These are phyloP conservation scores for Nigrospora oryzae DNA, from an alignment of 2,329 filamentous ascomycete genomes.

Conservation along the genomic window DNA sequence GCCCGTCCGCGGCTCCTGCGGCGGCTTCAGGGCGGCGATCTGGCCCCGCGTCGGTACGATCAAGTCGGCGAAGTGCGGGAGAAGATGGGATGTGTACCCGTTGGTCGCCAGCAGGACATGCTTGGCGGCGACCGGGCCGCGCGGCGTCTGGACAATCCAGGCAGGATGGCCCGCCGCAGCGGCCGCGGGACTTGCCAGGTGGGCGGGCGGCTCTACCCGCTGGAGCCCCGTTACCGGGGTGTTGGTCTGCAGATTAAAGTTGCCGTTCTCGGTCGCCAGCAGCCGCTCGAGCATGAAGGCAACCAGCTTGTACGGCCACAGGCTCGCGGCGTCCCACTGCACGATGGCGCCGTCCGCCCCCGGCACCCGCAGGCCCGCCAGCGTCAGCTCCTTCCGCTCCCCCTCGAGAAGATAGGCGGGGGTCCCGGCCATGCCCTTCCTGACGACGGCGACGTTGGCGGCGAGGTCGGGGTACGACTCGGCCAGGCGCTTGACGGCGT, in stretches of 20 bases:
- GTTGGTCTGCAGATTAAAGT: conserved; percentile 67
- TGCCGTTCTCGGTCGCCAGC: conserved; percentile 21
- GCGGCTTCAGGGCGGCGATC: conserved; percentile 57
- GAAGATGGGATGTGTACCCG: conserved; percentile 69
- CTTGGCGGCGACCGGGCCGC: conserved; percentile 56
- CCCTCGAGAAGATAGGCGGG: conserved; percentile 11
- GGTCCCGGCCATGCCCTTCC: conserved; percentile 16
- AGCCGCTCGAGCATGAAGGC: conserved; percentile 59
- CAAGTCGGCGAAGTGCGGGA: conserved; percentile 60
- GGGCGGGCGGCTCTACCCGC: conserved; percentile 12
- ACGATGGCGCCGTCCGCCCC: conserved; percentile 55
- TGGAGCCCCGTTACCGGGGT: conserved; percentile 53
- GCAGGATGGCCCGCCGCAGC: conserved; percentile 10
- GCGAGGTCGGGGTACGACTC: conserved; percentile 48
- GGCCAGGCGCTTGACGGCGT: conserved; percentile 41
- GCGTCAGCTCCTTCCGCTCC: conserved; percentile 19
- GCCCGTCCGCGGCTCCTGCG: conserved; percentile 18
- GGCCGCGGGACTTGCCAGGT: conserved; percentile 5
- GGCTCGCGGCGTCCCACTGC: conserved; percentile 54
- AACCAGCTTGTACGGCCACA: conserved; percentile 84
- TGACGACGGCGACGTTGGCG: conserved; percentile 32
- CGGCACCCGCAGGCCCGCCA: conserved; percentile 46
- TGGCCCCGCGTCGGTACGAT: conserved; percentile 74
- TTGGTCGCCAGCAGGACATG: conserved; percentile 74
- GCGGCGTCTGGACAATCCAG: conserved; percentile 59